phyloP scores from a whole-genome alignment of 2,329 filamentous ascomycete genomes.

The Xylariaceae sp. region DNA sequence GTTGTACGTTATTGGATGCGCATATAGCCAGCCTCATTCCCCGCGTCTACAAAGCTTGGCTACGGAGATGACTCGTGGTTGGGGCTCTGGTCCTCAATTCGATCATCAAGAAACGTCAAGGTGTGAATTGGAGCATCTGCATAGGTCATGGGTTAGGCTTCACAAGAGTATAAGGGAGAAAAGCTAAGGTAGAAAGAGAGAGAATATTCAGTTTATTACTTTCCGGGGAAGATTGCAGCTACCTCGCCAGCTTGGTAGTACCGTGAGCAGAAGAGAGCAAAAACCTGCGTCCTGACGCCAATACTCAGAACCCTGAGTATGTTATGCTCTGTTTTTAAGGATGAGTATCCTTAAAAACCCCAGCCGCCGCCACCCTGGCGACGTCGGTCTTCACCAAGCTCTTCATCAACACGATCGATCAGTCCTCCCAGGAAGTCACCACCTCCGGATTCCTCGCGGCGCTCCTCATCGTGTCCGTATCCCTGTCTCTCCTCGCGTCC shows the following conservation, averaged over 20 bases:
- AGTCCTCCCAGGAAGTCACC: slow-evolving; percentile 35
- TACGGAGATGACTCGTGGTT: slow-evolving; percentile 6
- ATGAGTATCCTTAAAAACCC: slow-evolving; percentile 25
- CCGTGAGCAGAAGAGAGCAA: not conserved
- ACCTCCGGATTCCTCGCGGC: slow-evolving; percentile 30
- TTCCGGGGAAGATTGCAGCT: not conserved
- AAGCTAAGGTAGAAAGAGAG: not conserved
- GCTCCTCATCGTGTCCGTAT: slow-evolving; percentile 24
- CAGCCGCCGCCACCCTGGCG: slow-evolving; percentile 34
- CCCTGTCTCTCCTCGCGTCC: slow-evolving; percentile 21
- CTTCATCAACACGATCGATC: slow-evolving; percentile 33
- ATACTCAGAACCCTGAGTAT: not conserved
- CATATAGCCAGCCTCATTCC: slow-evolving; percentile 14
- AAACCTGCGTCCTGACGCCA: not conserved
- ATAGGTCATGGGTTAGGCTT: not conserved
- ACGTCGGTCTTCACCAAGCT: slow-evolving; percentile 32
- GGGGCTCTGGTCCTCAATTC: not conserved
- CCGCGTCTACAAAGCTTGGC: slow-evolving; percentile 16
- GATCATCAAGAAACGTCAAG: not conserved
- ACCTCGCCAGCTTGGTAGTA: not conserved
- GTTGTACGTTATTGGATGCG: slow-evolving; percentile 11
- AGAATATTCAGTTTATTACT: not conserved
- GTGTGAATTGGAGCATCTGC: no score
- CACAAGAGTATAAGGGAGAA: not conserved
- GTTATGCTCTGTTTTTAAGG: not conserved